Percentiles rank a stretch among this genome's conserved stretches.
Evolutionary conservation across 768 basidiomycete species (phyloP).

Genomic region (Trametes gibbosa): DNA sequence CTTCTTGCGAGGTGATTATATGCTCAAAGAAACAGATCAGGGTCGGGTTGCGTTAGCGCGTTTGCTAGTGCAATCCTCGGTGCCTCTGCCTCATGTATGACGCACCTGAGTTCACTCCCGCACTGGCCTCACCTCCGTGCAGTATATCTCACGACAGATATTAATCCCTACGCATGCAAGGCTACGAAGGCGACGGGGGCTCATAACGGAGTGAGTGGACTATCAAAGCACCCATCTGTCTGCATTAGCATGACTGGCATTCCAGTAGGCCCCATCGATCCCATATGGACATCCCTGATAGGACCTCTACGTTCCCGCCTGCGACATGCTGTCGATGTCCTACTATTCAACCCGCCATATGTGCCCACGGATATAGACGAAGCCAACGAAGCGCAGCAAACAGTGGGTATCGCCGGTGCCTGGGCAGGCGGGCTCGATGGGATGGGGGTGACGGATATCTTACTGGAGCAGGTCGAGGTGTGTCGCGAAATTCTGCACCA

Average conservation of each 20-base stretch:
- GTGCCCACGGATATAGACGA: constrained; percentile 81
- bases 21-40: constrained; percentile 54
- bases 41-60: constrained; percentile 88
- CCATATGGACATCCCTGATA: constrained; percentile 64
- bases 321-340: constrained; percentile 63
- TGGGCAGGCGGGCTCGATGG: constrained; percentile 93
- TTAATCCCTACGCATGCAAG: constrained; percentile 71
- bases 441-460: constrained; percentile 75
- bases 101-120: not conserved
- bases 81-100: constrained; percentile 53
- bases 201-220: constrained; percentile 60
- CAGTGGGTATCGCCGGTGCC: constrained; percentile 63
- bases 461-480: constrained; percentile 60
- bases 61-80: constrained; percentile 78
- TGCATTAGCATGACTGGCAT: not conserved
- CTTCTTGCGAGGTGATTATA: not conserved
- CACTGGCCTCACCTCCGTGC: not conserved
- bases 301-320: constrained; percentile 59
- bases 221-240: not conserved
- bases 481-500: constrained; percentile 20
- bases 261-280: constrained; percentile 54
- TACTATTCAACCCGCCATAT: constrained; percentile 95
- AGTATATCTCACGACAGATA: constrained; percentile 90
- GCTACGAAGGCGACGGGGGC: constrained; percentile 67
- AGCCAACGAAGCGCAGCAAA: constrained; percentile 54